Base-by-base conservation (phyloP, 2,329 filamentous ascomycete species). In the Nakataea oryzae region DNA sequence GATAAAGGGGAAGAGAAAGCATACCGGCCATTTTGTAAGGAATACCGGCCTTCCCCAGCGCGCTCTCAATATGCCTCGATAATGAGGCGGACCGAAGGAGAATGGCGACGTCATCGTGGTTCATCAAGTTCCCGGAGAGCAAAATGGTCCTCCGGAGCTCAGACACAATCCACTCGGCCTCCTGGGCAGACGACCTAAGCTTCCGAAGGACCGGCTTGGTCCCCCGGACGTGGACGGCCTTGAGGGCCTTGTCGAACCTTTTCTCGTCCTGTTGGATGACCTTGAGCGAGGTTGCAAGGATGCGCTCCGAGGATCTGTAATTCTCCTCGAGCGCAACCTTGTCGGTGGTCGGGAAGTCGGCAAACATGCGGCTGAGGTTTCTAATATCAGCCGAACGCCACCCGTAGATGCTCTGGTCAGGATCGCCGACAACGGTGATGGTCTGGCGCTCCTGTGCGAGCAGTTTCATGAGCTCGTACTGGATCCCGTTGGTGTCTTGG, bases 341-440 rank as follows among this genome's bases (percentile, higher is more conserved):
- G 5, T 91, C 82, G 0, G 92, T 95, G 29, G 88, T 83, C 0
- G 87, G 87, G 70, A 89, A 97, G 63, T 91, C 86, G 55, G 79
- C 78, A 61, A 91, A 83, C 79, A 99, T 86, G 2, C 89, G 86
- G 66, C 85, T 84, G 58, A 97, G 80, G 69, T 97, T 99, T 71
- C 88, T 88, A 67, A 93, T 91, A 73, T 99, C 93, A 12, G 95
- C 93, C 9, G 91, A 93, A 26, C 93, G 87, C 81, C 96, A 99
- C 26, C 93, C 91, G 72, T 97, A 99, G 63, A 99, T 99, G 72
- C 93, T 97, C 74, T 99, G 93, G 72, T 99, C 95, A 0, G 95
- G 93, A 71, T 99, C 93, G 41, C 93, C 95, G 5, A 99, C 95
- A 64, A 97, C 90, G 0, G 93, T 97, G 67, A 97, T 93, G n/a